Conservation (phyloP, 2,329 filamentous ascomycete species). For the Penicillium decumbens region DNA sequence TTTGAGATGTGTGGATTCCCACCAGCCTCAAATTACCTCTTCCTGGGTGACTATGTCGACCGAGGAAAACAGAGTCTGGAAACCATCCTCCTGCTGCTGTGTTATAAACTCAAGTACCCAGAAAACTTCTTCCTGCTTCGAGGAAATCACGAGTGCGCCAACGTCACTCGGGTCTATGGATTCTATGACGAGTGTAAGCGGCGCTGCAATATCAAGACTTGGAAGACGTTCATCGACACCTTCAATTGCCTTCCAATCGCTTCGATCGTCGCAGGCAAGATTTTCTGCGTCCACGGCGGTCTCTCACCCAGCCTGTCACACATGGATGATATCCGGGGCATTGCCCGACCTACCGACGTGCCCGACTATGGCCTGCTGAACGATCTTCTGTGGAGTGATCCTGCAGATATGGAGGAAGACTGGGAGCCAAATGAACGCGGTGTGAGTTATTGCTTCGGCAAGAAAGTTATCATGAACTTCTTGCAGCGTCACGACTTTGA, state of each 20-base stretch:
- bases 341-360: conserved; percentile 91
- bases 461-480: conserved; percentile 97
- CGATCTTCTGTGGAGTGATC: conserved; percentile 94
- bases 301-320: conserved; percentile 86
- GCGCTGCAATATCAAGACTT: conserved; percentile 91
- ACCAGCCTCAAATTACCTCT: conserved; percentile 84
- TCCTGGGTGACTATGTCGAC: conserved; percentile 94
- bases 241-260: conserved; percentile 96
- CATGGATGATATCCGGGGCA: conserved; percentile 98
- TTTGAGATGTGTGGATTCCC: conserved; percentile 99
- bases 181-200: conserved; percentile 99
- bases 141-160: conserved; percentile 95
- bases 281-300: conserved; percentile 95
- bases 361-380: conserved; percentile 95
- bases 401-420: conserved; percentile 94
- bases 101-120: conserved; percentile 95
- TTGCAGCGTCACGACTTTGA: conserved; percentile 93
- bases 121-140: conserved; percentile 95
- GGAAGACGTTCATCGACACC: conserved; percentile 96
- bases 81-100: conserved; percentile 85
- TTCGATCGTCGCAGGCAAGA: conserved; percentile 94
- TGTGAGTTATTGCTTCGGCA: conserved; percentile 97
- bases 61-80: conserved; percentile 93
- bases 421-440: conserved; percentile 98
- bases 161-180: conserved; percentile 90